A percentile compares a stretch with the other conserved stretches of the same genome.
Conservation (phyloP, 768 basidiomycete species). For the Boletus sp. region DNA sequence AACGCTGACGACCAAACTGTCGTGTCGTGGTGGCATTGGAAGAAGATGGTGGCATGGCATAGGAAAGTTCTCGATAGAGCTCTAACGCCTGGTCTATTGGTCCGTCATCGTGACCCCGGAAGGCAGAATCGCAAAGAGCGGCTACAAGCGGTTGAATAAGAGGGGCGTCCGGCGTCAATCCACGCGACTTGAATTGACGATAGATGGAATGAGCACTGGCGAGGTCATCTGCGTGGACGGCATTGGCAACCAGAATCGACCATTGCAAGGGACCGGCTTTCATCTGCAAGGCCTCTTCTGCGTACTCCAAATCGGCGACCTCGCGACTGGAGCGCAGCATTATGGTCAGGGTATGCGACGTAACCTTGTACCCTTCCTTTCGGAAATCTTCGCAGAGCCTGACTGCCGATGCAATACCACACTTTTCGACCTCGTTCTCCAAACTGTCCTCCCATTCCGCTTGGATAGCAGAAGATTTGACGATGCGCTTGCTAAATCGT, state of each 20-base stretch:
- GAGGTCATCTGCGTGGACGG: conserved; percentile 38
- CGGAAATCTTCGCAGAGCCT: conserved; percentile 34
- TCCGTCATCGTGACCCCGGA: conserved; percentile 37
- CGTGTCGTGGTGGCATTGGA: conserved; percentile 9
- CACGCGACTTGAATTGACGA: conserved; percentile 40
- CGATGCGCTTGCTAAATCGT: conserved; percentile 31
- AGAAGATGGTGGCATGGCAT: conserved; percentile 27
- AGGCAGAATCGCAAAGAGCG: conserved; percentile 42
- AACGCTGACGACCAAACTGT: conserved; percentile 32
- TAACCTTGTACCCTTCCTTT: conserved; percentile 34
- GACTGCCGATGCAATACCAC: conserved; percentile 36
- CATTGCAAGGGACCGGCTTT: conserved; percentile 47
- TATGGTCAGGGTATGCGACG: conserved; percentile 35
- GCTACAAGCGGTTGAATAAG: conserved; percentile 57
- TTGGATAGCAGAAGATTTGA: conserved; percentile 25
- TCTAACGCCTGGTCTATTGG: conserved; percentile 53
- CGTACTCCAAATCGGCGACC: conserved; percentile 41
- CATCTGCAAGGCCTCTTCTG: conserved; percentile 42
- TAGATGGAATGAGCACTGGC: conserved; percentile 50
- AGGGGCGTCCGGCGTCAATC: conserved; percentile 46
- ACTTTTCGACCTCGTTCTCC: conserved; percentile 31
- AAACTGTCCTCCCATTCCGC: conserved; percentile 31
- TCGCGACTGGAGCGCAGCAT: conserved; percentile 43
- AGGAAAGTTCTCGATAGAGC: conserved; percentile 50
- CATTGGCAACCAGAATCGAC: conserved; percentile 54